Conservation (phyloP, 805 yeast species). For the Kluyveromyces dobzhanskii region DNA sequence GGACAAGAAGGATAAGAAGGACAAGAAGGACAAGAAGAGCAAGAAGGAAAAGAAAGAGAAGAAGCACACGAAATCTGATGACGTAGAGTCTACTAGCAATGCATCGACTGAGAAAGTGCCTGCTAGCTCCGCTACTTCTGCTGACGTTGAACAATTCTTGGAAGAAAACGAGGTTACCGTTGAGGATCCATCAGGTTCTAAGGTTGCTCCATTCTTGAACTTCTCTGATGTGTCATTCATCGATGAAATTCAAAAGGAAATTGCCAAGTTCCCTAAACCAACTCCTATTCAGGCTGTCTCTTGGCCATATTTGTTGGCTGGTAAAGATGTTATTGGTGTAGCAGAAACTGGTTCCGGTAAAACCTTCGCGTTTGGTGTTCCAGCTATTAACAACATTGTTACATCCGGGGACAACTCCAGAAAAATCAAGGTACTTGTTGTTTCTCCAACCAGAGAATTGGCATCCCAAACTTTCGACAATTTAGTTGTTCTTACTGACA, state of each 20-base stretch:
- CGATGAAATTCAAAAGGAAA: constrained; percentile 46
- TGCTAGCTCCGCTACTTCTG: constrained; percentile 21
- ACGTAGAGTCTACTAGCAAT: no score
- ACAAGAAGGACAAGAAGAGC: constrained; percentile 24
- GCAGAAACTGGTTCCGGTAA: constrained; percentile 99
- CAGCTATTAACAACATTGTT: constrained; percentile 72
- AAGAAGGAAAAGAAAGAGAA: constrained; percentile 20
- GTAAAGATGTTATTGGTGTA: constrained; percentile 87
- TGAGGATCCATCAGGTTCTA: constrained; percentile 52
- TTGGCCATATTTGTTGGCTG: constrained; percentile 81
- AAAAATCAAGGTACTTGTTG: constrained; percentile 68
- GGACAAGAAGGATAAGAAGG: constrained; percentile 27
- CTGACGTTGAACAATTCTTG: constrained; percentile 55
- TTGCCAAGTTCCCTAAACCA: constrained; percentile 75
- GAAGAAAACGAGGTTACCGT: constrained; percentile 68
- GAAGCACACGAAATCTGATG: constrained; percentile 30
- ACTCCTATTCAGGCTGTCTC: constrained; percentile 93
- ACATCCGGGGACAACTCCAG: constrained; percentile 26
- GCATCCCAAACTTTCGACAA: constrained; percentile 92
- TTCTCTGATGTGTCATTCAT: constrained; percentile 56
- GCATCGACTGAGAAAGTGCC: no score
- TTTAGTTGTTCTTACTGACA: constrained; percentile 52
- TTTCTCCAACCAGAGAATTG: constrained; percentile 96
- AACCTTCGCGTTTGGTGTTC: constrained; percentile 95
- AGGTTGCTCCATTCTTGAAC: constrained; percentile 58